These are phyloP conservation scores for Fusarium sp. DNA, from an alignment of 2,329 filamentous ascomycete species.

Conservation along the genomic window DNA sequence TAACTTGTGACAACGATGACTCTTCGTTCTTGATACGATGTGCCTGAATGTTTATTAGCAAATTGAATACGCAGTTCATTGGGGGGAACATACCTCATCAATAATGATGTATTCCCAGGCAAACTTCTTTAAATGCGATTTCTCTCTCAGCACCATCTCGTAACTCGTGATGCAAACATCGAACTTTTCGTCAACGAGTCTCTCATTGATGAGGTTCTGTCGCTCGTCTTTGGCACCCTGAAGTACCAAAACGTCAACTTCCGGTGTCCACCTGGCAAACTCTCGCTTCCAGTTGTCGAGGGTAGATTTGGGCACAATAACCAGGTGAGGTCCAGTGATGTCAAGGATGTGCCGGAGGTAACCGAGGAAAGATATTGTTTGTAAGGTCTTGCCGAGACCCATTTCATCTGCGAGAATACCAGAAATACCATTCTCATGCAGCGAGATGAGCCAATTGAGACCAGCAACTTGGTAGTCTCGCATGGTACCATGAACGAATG, in stretches of 20 bases:
- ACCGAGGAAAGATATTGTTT: conserved; percentile 96
- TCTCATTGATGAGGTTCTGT: conserved; percentile 86
- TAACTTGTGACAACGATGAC: conserved; percentile 95
- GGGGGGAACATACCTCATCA: conserved; percentile 72
- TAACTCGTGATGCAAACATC: conserved; percentile 99
- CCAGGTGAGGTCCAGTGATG: conserved; percentile 90
- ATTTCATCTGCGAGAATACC: conserved; percentile 98
- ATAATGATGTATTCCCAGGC: conserved; percentile 99
- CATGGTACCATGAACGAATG: conserved; percentile 91
- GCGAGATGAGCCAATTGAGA: conserved; percentile 96
- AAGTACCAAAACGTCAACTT: conserved; percentile 92
- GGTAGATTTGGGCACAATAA: conserved; percentile 95
- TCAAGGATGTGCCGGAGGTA: conserved; percentile 92
- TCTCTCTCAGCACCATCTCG: conserved; percentile 98
- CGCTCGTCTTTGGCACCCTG: conserved; percentile 97
- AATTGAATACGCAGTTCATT: background rate
- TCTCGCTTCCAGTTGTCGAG: conserved; percentile 99
- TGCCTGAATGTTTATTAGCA: conserved; percentile 58
- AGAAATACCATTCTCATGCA: conserved; percentile 98
- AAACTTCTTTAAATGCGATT: conserved; percentile 94
- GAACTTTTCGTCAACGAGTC: conserved; percentile 93
- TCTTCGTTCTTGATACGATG: conserved; percentile 99
- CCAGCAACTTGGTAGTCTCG: conserved; percentile 96
- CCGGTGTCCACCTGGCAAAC: conserved; percentile 93
- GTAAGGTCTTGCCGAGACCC: conserved; percentile 96